phyloP scores from a whole-genome alignment of 1,139 yeast genomes.

The Candida anutae region DNA sequence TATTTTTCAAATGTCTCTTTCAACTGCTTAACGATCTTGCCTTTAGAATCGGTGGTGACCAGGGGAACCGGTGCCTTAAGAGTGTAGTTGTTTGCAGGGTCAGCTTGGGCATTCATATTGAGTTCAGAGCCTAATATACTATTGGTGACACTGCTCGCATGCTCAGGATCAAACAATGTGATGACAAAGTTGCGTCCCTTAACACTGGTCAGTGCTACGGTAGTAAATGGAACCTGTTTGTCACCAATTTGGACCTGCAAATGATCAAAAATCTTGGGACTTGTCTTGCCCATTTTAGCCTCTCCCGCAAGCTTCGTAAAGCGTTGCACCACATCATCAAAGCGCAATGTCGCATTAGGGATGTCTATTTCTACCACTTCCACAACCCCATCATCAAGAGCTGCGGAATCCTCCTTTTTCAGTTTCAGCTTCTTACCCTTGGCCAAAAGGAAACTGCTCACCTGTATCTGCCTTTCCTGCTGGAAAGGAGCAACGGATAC shows the following conservation, averaged over 20 bases:
- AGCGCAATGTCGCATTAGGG: conserved; percentile 40
- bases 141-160: conserved; percentile 61
- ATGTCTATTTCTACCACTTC: too few species aligned
- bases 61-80: conserved; percentile 73
- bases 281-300: conserved; percentile 59
- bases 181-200: conserved; percentile 59
- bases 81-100: conserved; percentile 63
- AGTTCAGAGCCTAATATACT: conserved; percentile 61
- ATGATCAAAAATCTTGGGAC: conserved; percentile 58
- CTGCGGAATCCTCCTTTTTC: too few species aligned
- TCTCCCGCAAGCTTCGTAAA: conserved; percentile 54
- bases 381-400: too few species aligned
- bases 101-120: conserved; percentile 73
- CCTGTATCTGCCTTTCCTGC: too few species aligned
- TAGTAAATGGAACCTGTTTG: conserved; percentile 42
- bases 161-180: conserved; percentile 77
- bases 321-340: conserved; percentile 40
- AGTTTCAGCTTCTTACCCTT: too few species aligned
- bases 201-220: conserved; percentile 67
- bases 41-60: conserved; percentile 61
- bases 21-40: conserved; percentile 48
- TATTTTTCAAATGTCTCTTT: conserved; percentile 59
- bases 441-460: too few species aligned
- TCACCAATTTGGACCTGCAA: conserved; percentile 47
- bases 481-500: too few species aligned